Base-by-base conservation (phyloP, 2,329 filamentous ascomycete species). In the Xylariaceae sp. region DNA sequence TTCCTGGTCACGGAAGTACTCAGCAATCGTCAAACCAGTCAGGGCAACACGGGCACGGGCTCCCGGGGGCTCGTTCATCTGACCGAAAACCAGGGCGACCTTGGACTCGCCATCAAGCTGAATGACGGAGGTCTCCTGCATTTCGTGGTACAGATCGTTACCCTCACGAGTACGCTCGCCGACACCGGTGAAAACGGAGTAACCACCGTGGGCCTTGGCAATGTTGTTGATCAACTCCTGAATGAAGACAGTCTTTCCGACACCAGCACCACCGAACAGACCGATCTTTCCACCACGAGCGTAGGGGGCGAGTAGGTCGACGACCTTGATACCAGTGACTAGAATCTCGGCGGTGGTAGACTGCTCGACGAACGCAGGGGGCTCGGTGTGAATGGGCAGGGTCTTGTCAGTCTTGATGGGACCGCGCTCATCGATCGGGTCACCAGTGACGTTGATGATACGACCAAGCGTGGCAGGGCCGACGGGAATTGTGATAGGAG, bases 191-290 rank as follows among this genome's bases (percentile, higher is more conserved):
- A 99, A 99, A 75, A 99, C 94, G 67, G 94, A 99, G 89, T 95
- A 99, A 95, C 94, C 94, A 95, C 94, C 94, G 83, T 99, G 94
- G 70, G 94, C 94, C 86, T 97, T 97, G 80, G 94, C 94, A 74
- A 99, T 97, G 88, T 99, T 99, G 91, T 99, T 99, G 83, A 99
- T 99, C 74, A 99, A 81, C 82, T 99, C 94, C 85, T 99, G 94
- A 77, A 99, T 99, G 84, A 97, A 99, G 75, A 99, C 94, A 76
- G 94, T 99, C 88, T 99, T 99, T 79, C 94, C 94, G 84, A 99
- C 94, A 95, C 94, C 94, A 71, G 94, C 94, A 92, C 94, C 94
- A 80, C 94, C 94, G 81, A 99, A 99, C 69, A 99, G 91, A 89
- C 94, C 94, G 85, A 99, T 99, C 88, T 99, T 99, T 86, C 94